A percentile compares a stretch with the other conserved stretches of the same genome.
phyloP scores from a whole-genome alignment of 2,329 filamentous ascomycete genomes.

The Xylariaceae sp. region DNA sequence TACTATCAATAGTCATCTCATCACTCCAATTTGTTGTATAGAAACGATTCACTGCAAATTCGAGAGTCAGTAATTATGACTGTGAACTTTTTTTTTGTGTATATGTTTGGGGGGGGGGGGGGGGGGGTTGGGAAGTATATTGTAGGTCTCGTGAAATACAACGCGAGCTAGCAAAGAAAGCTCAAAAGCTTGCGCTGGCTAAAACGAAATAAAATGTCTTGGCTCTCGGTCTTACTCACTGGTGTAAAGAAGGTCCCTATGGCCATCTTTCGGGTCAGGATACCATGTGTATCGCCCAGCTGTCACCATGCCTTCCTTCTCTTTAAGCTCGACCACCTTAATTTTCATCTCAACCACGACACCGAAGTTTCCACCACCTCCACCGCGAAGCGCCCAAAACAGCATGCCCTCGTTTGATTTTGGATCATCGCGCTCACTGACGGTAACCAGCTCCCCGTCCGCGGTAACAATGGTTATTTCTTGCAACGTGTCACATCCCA shows the following conservation, averaged over 20 bases:
- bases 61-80: too few species aligned
- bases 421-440: constrained; percentile 24
- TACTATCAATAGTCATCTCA: constrained; percentile 39
- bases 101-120: too few species aligned
- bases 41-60: constrained; percentile 37
- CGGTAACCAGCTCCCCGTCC: constrained; percentile 30
- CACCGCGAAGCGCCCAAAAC: constrained; percentile 50
- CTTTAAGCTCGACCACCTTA: constrained; percentile 25
- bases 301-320: constrained; percentile 24
- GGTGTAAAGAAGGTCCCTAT: constrained; percentile 23
- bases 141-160: too few species aligned
- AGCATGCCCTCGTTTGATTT: constrained; percentile 35
- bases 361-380: constrained; percentile 49
- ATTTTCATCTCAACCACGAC: constrained; percentile 44
- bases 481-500: constrained; percentile 45
- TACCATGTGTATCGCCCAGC: constrained; percentile 38
- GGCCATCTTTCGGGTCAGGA: constrained; percentile 6
- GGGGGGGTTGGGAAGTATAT: too few species aligned
- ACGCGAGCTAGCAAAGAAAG: too few species aligned
- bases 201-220: too few species aligned
- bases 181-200: too few species aligned
- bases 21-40: constrained; percentile 36
- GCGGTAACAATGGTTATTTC: constrained; percentile 45
- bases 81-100: too few species aligned
- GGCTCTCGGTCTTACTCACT: too few species aligned